Evolutionary conservation across 306 rosid species (phyloP).

Genomic region (Inga laurina): DNA sequence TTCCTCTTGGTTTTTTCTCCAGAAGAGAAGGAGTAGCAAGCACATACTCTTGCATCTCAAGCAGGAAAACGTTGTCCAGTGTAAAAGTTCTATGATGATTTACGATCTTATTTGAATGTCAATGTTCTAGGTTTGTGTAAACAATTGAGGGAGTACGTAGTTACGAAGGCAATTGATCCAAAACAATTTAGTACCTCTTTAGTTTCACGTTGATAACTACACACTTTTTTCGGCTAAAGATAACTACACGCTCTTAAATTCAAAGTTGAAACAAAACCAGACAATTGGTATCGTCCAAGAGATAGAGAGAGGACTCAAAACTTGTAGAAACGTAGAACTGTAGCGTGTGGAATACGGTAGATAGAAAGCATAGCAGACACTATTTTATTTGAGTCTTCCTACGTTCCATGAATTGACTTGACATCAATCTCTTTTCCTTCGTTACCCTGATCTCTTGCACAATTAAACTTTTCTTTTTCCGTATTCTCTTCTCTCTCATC

Average conservation of each 20-base stretch:
- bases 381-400: neutral
- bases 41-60: neutral
- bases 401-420: slow-evolving; percentile 26
- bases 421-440: slow-evolving; percentile 28
- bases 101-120: neutral
- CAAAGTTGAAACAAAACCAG: neutral
- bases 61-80: neutral
- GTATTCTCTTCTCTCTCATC: slow-evolving; percentile 22
- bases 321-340: neutral
- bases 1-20: neutral
- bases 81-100: neutral
- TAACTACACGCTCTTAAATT: neutral
- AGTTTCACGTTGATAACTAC: neutral
- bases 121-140: neutral
- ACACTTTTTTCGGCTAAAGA: neutral
- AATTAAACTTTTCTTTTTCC: slow-evolving; percentile 23
- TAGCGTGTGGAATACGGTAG: slow-evolving; percentile 10
- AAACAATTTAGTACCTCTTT: neutral
- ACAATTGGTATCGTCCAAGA: neutral
- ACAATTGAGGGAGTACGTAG: neutral
- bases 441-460: slow-evolving; percentile 23
- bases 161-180: neutral
- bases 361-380: neutral
- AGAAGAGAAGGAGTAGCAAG: neutral
- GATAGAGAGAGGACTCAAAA: neutral